Conservation (phyloP, 257 asterid genomes). For the Asclepias syriaca region DNA sequence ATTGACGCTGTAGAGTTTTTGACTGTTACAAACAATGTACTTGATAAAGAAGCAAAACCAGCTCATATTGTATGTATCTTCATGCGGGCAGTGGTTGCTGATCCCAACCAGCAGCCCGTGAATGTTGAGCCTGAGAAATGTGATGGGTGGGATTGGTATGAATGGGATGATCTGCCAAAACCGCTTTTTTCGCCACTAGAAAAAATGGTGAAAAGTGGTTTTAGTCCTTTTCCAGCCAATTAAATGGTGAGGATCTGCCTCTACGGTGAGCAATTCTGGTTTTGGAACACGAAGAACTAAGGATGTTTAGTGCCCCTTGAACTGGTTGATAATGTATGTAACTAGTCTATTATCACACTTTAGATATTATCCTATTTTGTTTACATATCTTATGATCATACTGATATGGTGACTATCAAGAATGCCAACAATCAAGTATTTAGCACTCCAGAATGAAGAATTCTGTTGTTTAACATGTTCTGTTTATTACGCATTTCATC, state of each 20-base stretch:
- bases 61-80: conserved; percentile 45
- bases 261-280: not conserved
- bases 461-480: not conserved
- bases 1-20: conserved; percentile 29
- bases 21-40: conserved; percentile 47
- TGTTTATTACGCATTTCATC: not conserved
- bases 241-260: conserved; percentile 3
- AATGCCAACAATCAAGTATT: not conserved
- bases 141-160: conserved; percentile 81
- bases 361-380: not conserved
- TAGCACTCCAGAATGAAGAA: not conserved
- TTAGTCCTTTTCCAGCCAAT: conserved; percentile 34
- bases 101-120: conserved; percentile 36
- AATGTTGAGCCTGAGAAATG: conserved; percentile 70
- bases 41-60: conserved; percentile 38
- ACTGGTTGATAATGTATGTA: not conserved
- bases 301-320: not conserved
- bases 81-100: conserved; percentile 40
- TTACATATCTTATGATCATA: not conserved
- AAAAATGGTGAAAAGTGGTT: conserved; percentile 38
- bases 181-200: conserved; percentile 54
- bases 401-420: not conserved
- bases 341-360: not conserved
- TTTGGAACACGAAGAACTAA: not conserved
- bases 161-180: conserved; percentile 57